Evolutionary conservation across 2,329 filamentous ascomycete genomes (phyloP).

Genomic region (Penicillium sp.): DNA sequence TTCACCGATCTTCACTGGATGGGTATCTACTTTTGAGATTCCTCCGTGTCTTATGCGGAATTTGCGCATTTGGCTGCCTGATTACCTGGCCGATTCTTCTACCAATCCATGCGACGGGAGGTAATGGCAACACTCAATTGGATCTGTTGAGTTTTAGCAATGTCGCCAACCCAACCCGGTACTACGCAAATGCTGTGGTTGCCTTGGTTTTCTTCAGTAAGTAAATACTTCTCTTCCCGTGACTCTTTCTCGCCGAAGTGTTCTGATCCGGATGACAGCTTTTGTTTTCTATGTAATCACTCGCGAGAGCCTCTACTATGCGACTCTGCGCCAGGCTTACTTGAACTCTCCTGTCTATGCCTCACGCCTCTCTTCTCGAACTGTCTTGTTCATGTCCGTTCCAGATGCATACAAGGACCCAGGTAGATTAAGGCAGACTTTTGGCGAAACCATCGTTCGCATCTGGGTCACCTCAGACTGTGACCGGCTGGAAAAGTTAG

Average conservation of each 20-base stretch:
- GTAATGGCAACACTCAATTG: slow-evolving; percentile 60
- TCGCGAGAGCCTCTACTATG: slow-evolving; percentile 82
- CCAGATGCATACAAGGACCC: slow-evolving; percentile 72
- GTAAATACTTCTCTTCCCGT: slow-evolving; percentile 8
- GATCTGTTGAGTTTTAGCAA: slow-evolving; percentile 78
- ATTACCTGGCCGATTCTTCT: slow-evolving; percentile 85
- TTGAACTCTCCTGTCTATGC: slow-evolving; percentile 77
- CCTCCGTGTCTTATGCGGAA: slow-evolving; percentile 68
- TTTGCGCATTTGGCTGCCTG: slow-evolving; percentile 73
- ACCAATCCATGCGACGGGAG: slow-evolving; percentile 82
- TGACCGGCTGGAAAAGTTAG: slow-evolving; percentile 68
- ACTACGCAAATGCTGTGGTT: slow-evolving; percentile 73
- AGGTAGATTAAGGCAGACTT: slow-evolving; percentile 66
- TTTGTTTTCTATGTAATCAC: slow-evolving; percentile 84
- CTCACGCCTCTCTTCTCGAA: slow-evolving; percentile 78
- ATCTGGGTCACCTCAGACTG: slow-evolving; percentile 79
- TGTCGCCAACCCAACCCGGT: slow-evolving; percentile 55
- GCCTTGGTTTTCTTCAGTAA: slow-evolving; percentile 70
- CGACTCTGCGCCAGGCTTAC: slow-evolving; percentile 86
- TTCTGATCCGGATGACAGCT: slow-evolving; percentile 30
- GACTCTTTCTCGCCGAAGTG: not conserved
- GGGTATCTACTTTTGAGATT: slow-evolving; percentile 89
- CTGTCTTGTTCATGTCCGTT: slow-evolving; percentile 81
- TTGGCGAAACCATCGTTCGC: slow-evolving; percentile 71
- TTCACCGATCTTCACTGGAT: slow-evolving; percentile 86